Evolutionary conservation across 2,329 filamentous ascomycete species (phyloP), one percentile per base, ranked within the genome.

Genomic region (Aspergillus fumigatiaffinis): DNA sequence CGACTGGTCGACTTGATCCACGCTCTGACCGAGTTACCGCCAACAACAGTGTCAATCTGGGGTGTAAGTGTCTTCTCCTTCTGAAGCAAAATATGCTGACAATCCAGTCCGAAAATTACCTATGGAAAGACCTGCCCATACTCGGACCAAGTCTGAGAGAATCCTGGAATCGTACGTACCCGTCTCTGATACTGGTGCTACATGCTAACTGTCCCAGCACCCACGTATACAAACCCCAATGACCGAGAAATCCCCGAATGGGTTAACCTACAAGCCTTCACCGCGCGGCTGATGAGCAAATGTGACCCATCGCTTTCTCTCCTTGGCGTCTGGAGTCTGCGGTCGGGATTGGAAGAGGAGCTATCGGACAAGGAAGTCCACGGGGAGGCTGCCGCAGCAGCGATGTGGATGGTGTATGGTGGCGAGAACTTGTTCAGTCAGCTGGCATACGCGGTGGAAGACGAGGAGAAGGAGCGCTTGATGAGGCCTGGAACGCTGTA

Each of bases 231-330:
- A 7, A 20, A 28, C 7, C 8, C 50, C 20, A 38, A 50, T 21
- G 17, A 46, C 7, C 20, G 21, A 10, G 48, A 14, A 25, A 47
- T 44, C 14, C 20, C 21, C 9, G 52, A 55, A 44, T 61, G 59
- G 56, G 23, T 61, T 9, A 59, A 50, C 26, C 50, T 61, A 6
- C 56, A 59, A 20, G 53, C 59, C 17, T 61, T 61, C 25, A 50
- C 55, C 20, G 57, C 55, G n/a, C 60, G 60, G 26, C 51, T 62
- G n/a, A 26, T 60, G 10, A 17, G 38, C 14, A 38, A 52, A 14
- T 32, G 25, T 32, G 29, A 32, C 1, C 20, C 32, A 4, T 41
- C 52, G 1, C 56, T 58, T 55, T 23, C 7, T 3, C 50, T 49
- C 5, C 52, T 62, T 51, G 53, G 51, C 12, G 41, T 62, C 26